Conservation (phyloP, 2,329 filamentous ascomycete genomes). For the Mycosphaerella sp. region DNA sequence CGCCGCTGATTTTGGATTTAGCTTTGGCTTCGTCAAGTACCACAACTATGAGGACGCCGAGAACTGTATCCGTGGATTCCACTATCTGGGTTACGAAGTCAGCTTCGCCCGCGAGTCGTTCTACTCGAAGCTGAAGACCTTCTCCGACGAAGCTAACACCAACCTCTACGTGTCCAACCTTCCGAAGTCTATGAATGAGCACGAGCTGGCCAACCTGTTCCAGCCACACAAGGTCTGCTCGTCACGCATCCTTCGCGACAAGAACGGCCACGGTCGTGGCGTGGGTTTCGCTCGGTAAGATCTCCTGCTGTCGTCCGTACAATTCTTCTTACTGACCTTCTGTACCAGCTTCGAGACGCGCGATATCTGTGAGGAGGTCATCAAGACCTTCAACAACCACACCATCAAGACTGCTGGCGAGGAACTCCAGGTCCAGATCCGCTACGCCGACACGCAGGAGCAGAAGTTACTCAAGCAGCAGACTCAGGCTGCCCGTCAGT, state of each 20-base stretch:
- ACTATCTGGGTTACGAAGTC: constrained; percentile 90
- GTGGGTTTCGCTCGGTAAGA: constrained; percentile 92
- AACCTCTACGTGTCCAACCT: constrained; percentile 98
- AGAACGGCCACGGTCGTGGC: constrained; percentile 85
- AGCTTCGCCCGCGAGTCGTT: constrained; percentile 98
- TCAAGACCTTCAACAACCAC: constrained; percentile 75
- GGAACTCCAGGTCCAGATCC: constrained; percentile 81
- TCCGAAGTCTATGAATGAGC: constrained; percentile 84
- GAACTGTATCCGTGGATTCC: constrained; percentile 92
- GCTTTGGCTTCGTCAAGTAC: constrained; percentile 97
- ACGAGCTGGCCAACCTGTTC: constrained; percentile 73
- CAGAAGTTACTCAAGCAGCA: constrained; percentile 97
- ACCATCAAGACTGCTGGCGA: constrained; percentile 56
- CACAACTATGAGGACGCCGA: constrained; percentile 81
- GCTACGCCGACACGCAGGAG: constrained; percentile 92
- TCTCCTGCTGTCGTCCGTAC: constrained; percentile 6
- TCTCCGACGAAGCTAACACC: constrained; percentile 81
- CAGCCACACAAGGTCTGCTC: constrained; percentile 77
- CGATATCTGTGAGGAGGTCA: constrained; percentile 83
- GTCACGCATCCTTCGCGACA: constrained; percentile 89
- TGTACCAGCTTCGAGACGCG: constrained; percentile 72
- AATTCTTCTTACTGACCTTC: constrained; percentile 15
- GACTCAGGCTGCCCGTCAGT: constrained; percentile 89
- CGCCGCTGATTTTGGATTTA: constrained; percentile 40
- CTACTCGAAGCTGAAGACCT: constrained; percentile 91